Conservation (phyloP, 2,329 filamentous ascomycete genomes). For the Myrmaecium sp. region DNA sequence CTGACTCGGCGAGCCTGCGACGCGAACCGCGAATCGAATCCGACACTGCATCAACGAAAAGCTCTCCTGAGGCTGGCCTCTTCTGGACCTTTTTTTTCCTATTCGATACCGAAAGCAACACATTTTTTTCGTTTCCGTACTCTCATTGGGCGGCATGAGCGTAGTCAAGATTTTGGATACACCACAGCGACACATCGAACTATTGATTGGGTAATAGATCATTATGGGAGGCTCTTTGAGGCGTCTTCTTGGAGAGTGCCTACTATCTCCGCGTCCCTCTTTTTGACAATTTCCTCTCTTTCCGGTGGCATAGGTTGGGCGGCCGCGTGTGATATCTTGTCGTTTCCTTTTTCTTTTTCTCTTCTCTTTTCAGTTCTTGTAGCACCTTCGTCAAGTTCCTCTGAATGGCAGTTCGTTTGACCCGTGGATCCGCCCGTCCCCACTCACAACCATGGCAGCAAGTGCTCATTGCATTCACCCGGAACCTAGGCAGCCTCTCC, state of each 20-base stretch:
- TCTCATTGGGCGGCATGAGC: neutral
- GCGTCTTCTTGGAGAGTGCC: neutral
- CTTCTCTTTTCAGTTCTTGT: neutral
- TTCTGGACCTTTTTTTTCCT: too few relatives aligned
- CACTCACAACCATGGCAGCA: too few relatives aligned
- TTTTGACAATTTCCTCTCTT: conserved; percentile 1
- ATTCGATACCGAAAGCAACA: too few relatives aligned
- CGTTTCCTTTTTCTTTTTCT: conserved; percentile 2
- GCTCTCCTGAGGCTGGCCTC: too few relatives aligned
- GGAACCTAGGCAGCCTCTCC: too few relatives aligned
- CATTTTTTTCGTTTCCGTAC: too few relatives aligned
- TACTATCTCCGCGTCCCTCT: neutral
- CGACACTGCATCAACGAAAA: too few relatives aligned
- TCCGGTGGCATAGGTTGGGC: conserved; percentile 3
- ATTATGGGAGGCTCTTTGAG: neutral
- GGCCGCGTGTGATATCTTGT: conserved; percentile 1
- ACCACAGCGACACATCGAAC: neutral
- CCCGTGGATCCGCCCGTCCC: too few relatives aligned
- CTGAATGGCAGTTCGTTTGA: neutral
- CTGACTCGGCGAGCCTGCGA: neutral
- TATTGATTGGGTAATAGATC: neutral
- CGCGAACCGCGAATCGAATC: neutral
- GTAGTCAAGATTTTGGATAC: neutral
- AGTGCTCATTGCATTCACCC: too few relatives aligned
- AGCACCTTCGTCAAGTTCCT: neutral